These are phyloP conservation scores for Aureobasidium pullulans DNA, from an alignment of 2,329 filamentous ascomycete species.

Conservation along the genomic window DNA sequence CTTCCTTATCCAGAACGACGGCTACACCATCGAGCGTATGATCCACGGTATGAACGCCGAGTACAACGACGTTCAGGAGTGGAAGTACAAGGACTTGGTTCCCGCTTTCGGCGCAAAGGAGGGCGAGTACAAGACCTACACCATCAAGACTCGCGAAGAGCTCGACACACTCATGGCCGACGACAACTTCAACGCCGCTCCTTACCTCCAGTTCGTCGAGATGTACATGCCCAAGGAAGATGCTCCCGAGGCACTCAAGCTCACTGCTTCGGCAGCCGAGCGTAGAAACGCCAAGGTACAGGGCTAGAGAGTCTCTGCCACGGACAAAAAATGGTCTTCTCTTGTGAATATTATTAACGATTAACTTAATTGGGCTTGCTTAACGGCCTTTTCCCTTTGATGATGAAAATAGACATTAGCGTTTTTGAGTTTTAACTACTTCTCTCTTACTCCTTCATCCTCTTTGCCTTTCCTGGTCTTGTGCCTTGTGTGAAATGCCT, in stretches of 20 bases:
- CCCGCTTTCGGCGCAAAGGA: constrained; percentile 55
- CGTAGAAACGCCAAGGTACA: constrained; percentile 8
- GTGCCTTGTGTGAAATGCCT: not conserved
- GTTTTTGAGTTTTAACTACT: not conserved
- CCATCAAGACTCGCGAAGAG: constrained; percentile 20
- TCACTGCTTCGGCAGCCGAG: constrained; percentile 11
- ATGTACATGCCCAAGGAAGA: constrained; percentile 74
- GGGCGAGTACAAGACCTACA: constrained; percentile 43
- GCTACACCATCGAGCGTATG: constrained; percentile 41
- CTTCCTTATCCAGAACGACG: constrained; percentile 40
- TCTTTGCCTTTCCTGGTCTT: not conserved
- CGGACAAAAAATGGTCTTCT: not conserved
- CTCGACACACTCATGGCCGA: constrained; percentile 16
- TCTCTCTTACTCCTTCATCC: not conserved
- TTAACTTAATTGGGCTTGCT: not conserved
- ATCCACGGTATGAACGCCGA: constrained; percentile 37
- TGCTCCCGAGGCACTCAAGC: constrained; percentile 35
- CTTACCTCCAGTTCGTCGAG: constrained; percentile 60
- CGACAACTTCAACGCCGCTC: constrained; percentile 36
- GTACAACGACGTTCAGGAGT: constrained; percentile 75
- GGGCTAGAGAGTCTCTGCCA: not conserved
- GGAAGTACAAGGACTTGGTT: constrained; percentile 61
- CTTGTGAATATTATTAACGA: constrained; percentile 8
- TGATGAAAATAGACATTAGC: constrained; percentile 1
- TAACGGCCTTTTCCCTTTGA: not conserved